Percentiles rank a stretch among this genome's conserved stretches.
Conservation (phyloP, 2,329 filamentous ascomycete genomes). For the Cercospora berteroae region DNA sequence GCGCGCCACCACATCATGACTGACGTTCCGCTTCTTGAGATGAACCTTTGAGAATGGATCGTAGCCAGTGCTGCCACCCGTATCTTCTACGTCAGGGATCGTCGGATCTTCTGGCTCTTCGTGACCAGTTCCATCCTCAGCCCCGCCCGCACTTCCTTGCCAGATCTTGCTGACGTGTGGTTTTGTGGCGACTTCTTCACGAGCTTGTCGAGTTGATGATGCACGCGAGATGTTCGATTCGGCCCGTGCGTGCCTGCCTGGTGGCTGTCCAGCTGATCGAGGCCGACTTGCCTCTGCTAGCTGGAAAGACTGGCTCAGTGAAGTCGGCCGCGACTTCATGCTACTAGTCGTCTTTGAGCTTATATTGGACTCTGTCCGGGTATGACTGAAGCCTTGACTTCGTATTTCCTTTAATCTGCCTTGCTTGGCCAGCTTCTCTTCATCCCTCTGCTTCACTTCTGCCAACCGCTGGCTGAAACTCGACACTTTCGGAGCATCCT, state of each 20-base stretch:
- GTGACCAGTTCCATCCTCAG: constrained; percentile 21
- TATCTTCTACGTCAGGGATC: constrained; percentile 17
- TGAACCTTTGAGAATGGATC: constrained; percentile 86
- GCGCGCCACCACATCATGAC: constrained; percentile 75
- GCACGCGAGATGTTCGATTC: constrained; percentile 12
- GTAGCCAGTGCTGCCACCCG: constrained; percentile 54
- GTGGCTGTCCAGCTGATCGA: background rate
- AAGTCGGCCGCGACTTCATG: constrained; percentile 16
- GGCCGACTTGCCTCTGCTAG: background rate
- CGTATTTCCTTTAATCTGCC: constrained; percentile 45
- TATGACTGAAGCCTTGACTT: constrained; percentile 36
- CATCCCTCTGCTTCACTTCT: constrained; percentile 55
- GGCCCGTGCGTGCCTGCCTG: background rate
- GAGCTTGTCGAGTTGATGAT: constrained; percentile 17
- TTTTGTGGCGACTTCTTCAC: background rate
- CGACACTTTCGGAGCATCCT: constrained; percentile 33
- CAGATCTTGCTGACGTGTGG: constrained; percentile 14
- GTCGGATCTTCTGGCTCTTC: constrained; percentile 22
- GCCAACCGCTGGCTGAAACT: constrained; percentile 85
- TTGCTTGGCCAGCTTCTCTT: constrained; percentile 46
- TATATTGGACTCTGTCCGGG: constrained; percentile 6
- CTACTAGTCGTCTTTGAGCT: constrained; percentile 6
- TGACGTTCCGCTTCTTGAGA: constrained; percentile 76
- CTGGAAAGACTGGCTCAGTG: constrained; percentile 14
- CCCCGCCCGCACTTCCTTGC: constrained; percentile 9